A percentile compares a stretch with the other conserved stretches of the same genome.
Evolutionary conservation across 176 grass and related monocot species (phyloP).

Genomic region (Eremochloa ophiuroides): DNA sequence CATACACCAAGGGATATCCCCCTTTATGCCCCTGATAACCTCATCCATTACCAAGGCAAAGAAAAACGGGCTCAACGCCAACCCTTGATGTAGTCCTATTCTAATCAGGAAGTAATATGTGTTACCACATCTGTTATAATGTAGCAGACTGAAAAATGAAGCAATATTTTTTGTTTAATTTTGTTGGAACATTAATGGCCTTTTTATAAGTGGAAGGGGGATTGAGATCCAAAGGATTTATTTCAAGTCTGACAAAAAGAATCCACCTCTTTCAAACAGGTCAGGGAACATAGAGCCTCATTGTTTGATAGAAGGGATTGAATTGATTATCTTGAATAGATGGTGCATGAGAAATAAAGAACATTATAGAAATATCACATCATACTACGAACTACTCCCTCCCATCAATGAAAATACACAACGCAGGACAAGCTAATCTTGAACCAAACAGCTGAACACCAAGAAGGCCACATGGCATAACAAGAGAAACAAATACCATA

Average conservation of each 20-base stretch:
- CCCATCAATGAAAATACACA: neutral
- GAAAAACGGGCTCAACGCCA: too few species aligned
- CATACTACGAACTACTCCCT: neutral
- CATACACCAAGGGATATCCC: too few species aligned
- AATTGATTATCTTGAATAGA: slow-evolving; percentile 12
- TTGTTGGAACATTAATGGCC: neutral
- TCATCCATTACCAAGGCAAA: too few species aligned
- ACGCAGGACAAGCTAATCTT: slow-evolving; percentile 20
- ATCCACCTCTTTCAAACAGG: neutral
- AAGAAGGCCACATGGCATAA: neutral
- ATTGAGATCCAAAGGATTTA: neutral
- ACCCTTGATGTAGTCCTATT: too few species aligned
- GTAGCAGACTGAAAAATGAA: neutral
- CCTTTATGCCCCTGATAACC: too few species aligned
- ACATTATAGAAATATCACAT: neutral
- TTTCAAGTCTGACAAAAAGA: neutral
- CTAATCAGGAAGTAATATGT: too few species aligned
- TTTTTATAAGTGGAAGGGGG: neutral
- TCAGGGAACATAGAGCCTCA: neutral
- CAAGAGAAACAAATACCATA: slow-evolving; percentile 54
- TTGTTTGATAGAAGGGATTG: neutral
- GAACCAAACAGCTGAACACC: neutral
- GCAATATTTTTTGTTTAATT: neutral
- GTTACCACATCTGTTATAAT: too few species aligned
- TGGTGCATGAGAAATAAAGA: neutral